Base-by-base conservation (phyloP, 768 basidiomycete species). In the Tricholomella constricta region DNA sequence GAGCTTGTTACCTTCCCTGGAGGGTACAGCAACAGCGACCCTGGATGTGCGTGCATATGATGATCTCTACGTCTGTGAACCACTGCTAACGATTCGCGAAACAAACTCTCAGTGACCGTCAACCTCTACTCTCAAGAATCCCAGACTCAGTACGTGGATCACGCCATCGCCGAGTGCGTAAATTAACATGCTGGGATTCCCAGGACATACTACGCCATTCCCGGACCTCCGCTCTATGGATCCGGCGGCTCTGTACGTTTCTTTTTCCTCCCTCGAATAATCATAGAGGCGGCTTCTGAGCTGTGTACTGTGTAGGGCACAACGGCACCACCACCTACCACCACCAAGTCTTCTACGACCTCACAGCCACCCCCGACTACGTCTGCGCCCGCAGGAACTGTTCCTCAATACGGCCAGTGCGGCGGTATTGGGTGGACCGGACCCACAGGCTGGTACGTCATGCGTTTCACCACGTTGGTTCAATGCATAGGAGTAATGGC, bases 1-100 rank as follows among this genome's bases (percentile, higher is more conserved):
- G 71, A 83, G 54, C 78, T 80, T 40, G 78, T 79, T n/a, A 63
- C 66, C 9, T 77, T 78, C 71, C 78, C 78, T n/a, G 78, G 76
- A 19, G 78, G 61, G 2, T 79, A 78, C 63, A 72, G 66, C 32
- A 68, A 66, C 45, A 66, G 62, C 25, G 76, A 78, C 57, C 75
- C 76, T 6, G 77, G 77, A 31, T 54, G 75, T 76, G 54, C 62
- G 74, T 65, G 9, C 25, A 40, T 23, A 17, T 19, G 14, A 26
- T 7, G 34, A 11, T n/a, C 27, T 29, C 6, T 22, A 15, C 17
- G 12, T 27, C 2, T n/a, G 8, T 26, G 27, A 0, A 8, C 19
- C 12, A 15, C 65, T 62, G 57, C 47, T 31, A 2, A 22, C 67
- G 42, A 53, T 55, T 63, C n/a, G n/a, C n/a, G n/a, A n/a, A n/a